Evolutionary conservation across 2,329 filamentous ascomycete genomes (phyloP), one percentile per base, ranked within the genome.

Genomic region (Alternaria brassicicola): DNA sequence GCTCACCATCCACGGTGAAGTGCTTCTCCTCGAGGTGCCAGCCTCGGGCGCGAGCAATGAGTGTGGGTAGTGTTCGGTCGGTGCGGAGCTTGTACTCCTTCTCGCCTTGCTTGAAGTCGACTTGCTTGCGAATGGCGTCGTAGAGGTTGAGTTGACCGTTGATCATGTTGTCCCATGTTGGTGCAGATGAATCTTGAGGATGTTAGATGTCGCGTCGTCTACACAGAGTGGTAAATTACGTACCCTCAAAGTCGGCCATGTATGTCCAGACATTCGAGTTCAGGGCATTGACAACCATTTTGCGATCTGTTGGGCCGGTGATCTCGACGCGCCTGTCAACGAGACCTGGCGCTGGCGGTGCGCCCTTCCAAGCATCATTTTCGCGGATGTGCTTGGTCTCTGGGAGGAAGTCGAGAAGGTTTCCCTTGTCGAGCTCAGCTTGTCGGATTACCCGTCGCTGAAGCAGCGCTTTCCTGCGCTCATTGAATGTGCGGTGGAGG

Each of bases 1-100:
- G 89, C 84, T 97, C 93, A 64, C 93, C 94, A 70, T 98, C 93
- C 49, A 98, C 89, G 26, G 92, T 96, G 79, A 99, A 88, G 81
- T 98, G 95, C 86, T 96, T 97, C 88, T 99, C 95, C 61, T 97
- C 93, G 56, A 99, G 85, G 79, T 99, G 95, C 95, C 95, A 99
- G 75, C 95, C 95, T 79, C 95, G 89, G 54, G 95, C 92, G 73
- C 95, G 92, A 57, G 94, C 91, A 73, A 99, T 97, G 54, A 99
- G 86, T 15, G 95, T 98, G 19, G 95, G 93, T 6, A 92, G 87
- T 50, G 84, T 87, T 70, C 90, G 88, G 82, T 98, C 94, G 59
- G 90, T 97, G 65, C 94, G 91, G 62, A 99, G 89, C 84, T 97
- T 97, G 84, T 99, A 99, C 76, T 96, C 93, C 82, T 98, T 99